These are phyloP conservation scores for Taiwanofungus camphoratus DNA, from an alignment of 1,284 basidiomycete species.

Conservation along the genomic window DNA sequence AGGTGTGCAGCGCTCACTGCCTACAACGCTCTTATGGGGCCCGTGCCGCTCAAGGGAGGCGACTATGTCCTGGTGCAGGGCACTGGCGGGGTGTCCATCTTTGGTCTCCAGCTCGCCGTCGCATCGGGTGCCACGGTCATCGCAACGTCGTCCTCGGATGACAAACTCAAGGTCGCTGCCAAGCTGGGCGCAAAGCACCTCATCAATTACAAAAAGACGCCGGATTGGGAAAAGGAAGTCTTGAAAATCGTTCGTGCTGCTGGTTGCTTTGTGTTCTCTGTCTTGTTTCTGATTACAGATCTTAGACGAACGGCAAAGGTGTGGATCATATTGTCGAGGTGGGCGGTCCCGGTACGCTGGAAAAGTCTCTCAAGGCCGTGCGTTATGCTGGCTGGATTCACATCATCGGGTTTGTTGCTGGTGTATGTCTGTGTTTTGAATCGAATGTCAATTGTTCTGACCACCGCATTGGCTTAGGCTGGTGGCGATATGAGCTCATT, in stretches of 20 bases:
- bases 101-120: constrained; percentile 32
- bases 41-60: constrained; percentile 22
- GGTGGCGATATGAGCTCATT: too few relatives aligned
- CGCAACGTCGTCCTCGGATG: constrained; percentile 35
- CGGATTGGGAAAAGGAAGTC: constrained; percentile 35
- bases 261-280: constrained; percentile 13
- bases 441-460: neutral
- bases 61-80: constrained; percentile 29
- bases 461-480: constrained; percentile 36
- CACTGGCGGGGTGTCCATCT: constrained; percentile 34
- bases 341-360: constrained; percentile 35
- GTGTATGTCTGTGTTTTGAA: constrained; percentile 8
- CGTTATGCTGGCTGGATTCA: constrained; percentile 32
- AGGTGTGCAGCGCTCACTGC: constrained; percentile 33
- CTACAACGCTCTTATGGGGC: constrained; percentile 34
- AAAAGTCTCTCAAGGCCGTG: constrained; percentile 30
- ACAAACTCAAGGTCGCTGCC: constrained; percentile 29
- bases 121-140: constrained; percentile 33
- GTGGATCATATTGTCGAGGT: constrained; percentile 38
- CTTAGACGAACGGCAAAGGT: constrained; percentile 34
- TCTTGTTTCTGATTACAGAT: neutral
- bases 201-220: constrained; percentile 31
- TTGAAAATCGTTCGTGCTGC: constrained; percentile 9
- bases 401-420: constrained; percentile 34
- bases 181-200: constrained; percentile 26